These are phyloP conservation scores for Suhomyces choctaworum DNA, from an alignment of 1,139 yeast genomes.

Conservation along the genomic window DNA sequence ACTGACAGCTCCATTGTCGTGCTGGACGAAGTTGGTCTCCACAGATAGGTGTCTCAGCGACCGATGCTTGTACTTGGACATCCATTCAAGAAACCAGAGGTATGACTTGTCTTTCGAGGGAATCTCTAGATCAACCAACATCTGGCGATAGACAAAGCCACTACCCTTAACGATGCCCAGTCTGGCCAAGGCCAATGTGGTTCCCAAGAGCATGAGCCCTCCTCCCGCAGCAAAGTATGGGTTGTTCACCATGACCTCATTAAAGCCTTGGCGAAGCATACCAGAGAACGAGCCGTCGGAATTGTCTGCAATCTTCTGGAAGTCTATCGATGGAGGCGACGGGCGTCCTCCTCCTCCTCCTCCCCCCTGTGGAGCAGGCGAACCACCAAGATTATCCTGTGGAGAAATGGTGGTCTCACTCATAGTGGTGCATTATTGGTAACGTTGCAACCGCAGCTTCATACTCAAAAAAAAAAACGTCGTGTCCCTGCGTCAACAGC, in stretches of 20 bases:
- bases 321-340: conserved; percentile 25
- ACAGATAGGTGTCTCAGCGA: conserved; percentile 85
- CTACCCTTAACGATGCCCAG: conserved; percentile 67
- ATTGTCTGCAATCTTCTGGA: conserved; percentile 35
- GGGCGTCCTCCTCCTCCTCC: not conserved
- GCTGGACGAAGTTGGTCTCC: conserved; percentile 83
- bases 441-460: conserved; percentile 10
- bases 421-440: not conserved
- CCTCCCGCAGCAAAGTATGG: conserved; percentile 98
- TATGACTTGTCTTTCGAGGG: conserved; percentile 93
- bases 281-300: conserved; percentile 44
- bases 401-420: no score
- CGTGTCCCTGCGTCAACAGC: conserved; percentile 9
- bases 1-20: conserved; percentile 87
- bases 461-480: conserved; percentile 2
- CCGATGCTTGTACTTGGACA: conserved; percentile 77
- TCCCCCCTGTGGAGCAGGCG: not conserved
- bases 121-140: conserved; percentile 89
- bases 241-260: conserved; percentile 64
- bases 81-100: conserved; percentile 95
- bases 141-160: conserved; percentile 70
- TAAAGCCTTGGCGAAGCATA: conserved; percentile 39
- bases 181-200: conserved; percentile 76
- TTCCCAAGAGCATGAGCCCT: conserved; percentile 92
- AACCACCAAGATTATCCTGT: no score